phyloP scores from a whole-genome alignment of 2,329 filamentous ascomycete genomes.

The Hansfordia pulvinata region DNA sequence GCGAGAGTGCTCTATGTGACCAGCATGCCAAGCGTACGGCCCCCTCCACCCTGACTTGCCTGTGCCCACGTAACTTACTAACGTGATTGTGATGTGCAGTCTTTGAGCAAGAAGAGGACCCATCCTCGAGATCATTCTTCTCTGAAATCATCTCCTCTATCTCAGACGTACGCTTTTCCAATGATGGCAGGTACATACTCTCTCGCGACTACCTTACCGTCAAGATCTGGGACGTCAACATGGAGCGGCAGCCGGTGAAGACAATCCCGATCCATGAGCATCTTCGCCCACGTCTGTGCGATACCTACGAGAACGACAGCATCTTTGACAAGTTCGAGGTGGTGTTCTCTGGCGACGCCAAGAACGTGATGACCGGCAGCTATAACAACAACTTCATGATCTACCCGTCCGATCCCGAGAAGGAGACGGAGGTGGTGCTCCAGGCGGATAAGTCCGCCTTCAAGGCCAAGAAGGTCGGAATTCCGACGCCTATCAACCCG shows the following conservation, averaged over 20 bases:
- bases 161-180: slow-evolving; percentile 93
- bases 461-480: slow-evolving; percentile 98
- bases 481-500: slow-evolving; percentile 90
- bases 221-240: slow-evolving; percentile 99
- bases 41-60: not conserved
- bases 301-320: slow-evolving; percentile 98
- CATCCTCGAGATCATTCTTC: slow-evolving; percentile 93
- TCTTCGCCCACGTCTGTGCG: slow-evolving; percentile 81
- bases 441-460: slow-evolving; percentile 98
- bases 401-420: slow-evolving; percentile 89
- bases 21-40: slow-evolving; percentile 81
- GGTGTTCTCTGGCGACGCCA: slow-evolving; percentile 93
- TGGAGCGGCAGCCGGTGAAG: slow-evolving; percentile 95
- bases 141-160: slow-evolving; percentile 99
- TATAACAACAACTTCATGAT: slow-evolving; percentile 99
- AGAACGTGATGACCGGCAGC: slow-evolving; percentile 98
- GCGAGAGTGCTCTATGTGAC: slow-evolving; percentile 90
- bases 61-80: slow-evolving; percentile 10
- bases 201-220: slow-evolving; percentile 97
- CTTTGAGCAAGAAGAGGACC: slow-evolving; percentile 98
- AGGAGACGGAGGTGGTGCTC: slow-evolving; percentile 92
- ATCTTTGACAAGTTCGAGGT: slow-evolving; percentile 99
- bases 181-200: slow-evolving; percentile 92
- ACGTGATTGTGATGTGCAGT: slow-evolving; percentile 38
- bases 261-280: slow-evolving; percentile 99